phyloP scores from a whole-genome alignment of 1,284 basidiomycete genomes.

The Naganishia sp. region DNA sequence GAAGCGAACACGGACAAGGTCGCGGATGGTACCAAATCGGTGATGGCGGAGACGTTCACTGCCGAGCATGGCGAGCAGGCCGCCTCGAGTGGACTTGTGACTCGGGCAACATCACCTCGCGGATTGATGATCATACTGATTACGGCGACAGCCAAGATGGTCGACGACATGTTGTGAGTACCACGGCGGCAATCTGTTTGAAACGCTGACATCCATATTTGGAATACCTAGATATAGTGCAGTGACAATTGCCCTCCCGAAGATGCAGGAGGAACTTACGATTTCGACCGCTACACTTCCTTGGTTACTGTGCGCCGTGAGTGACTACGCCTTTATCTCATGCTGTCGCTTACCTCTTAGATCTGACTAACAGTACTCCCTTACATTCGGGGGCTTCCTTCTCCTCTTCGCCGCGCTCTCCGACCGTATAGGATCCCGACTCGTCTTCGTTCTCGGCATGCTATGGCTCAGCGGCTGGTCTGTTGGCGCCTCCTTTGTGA shows the following conservation, averaged over 20 bases:
- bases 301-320: constrained; percentile 6
- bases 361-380: background rate
- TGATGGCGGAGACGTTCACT: too few species aligned
- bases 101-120: background rate
- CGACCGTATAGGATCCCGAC: constrained; percentile 3
- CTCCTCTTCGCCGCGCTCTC: constrained; percentile 9
- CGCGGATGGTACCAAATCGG: too few species aligned
- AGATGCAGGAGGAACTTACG: background rate
- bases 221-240: background rate
- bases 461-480: constrained; percentile 16
- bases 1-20: too few species aligned
- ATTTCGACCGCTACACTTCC: background rate
- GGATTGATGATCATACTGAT: background rate
- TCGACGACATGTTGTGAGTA: constrained; percentile 7
- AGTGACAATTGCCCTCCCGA: constrained; percentile 1
- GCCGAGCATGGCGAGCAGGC: background rate
- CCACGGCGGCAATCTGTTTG: background rate
- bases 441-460: constrained; percentile 12
- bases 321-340: background rate
- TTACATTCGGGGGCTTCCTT: constrained; percentile 16
- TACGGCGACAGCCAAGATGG: background rate
- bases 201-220: background rate
- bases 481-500: constrained; percentile 5
- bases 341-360: too few species aligned
- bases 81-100: background rate